phyloP scores from a whole-genome alignment of 2,329 filamentous ascomycete species.

The Ascochyta rabiei region DNA sequence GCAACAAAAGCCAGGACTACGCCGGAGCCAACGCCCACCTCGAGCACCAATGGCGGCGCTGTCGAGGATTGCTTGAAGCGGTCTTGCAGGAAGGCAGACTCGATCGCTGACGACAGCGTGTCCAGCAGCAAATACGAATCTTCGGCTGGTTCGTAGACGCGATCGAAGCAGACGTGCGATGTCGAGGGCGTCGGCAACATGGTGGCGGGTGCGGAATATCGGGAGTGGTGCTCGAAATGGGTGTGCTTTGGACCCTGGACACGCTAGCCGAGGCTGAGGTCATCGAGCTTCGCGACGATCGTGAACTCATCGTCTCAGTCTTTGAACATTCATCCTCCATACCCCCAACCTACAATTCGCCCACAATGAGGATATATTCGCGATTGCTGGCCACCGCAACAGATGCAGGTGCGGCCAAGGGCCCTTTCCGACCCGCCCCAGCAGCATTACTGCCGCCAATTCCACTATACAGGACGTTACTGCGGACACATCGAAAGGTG shows the following conservation, averaged over 20 bases:
- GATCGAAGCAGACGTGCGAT: constrained; percentile 84
- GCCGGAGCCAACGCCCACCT: constrained; percentile 90
- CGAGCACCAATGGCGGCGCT: constrained; percentile 67
- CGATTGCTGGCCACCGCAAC: constrained; percentile 45
- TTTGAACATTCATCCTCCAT: background rate
- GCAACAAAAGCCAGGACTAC: constrained; percentile 89
- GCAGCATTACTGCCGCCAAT: constrained; percentile 84
- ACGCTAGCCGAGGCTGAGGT: constrained; percentile 36
- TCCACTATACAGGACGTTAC: constrained; percentile 83
- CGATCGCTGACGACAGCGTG: constrained; percentile 75
- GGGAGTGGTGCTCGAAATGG: constrained; percentile 26
- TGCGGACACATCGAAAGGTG: constrained; percentile 83
- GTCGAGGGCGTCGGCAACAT: constrained; percentile 97
- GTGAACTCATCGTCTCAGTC: constrained; percentile 20
- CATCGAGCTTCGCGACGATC: constrained; percentile 20
- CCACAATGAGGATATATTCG: constrained; percentile 38
- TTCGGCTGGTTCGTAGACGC: constrained; percentile 93
- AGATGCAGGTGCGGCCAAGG: constrained; percentile 41
- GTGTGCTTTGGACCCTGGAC: constrained; percentile 23
- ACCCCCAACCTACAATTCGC: background rate
- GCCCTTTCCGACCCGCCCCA: constrained; percentile 49
- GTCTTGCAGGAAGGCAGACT: constrained; percentile 70
- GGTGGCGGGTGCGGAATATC: constrained; percentile 16
- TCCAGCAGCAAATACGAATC: constrained; percentile 95
- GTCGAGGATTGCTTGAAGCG: constrained; percentile 59